A percentile compares a stretch with the other conserved stretches of the same genome.
These are phyloP conservation scores for Auriscalpium vulgare DNA, from an alignment of 768 basidiomycete species.

Conservation along the genomic window DNA sequence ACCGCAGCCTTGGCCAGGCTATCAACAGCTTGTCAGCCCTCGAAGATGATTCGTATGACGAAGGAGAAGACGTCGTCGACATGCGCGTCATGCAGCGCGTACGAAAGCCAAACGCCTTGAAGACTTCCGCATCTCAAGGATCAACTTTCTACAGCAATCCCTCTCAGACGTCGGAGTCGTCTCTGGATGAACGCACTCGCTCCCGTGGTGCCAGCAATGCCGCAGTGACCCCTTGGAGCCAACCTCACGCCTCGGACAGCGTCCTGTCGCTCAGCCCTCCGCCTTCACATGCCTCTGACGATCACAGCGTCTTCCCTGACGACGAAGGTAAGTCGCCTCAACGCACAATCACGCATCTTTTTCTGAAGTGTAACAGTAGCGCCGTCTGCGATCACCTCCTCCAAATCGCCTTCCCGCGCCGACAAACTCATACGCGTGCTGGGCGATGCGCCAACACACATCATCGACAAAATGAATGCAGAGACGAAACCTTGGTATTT, in stretches of 20 bases:
- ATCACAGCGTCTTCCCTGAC: slow-evolving; percentile 10
- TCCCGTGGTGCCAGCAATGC: slow-evolving; percentile 1
- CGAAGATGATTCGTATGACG: slow-evolving; percentile 26
- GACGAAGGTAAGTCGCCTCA: slow-evolving; percentile 16
- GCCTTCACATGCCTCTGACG: slow-evolving; percentile 6
- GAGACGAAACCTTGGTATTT: slow-evolving; percentile 75
- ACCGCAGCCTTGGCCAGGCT: slow-evolving; percentile 34
- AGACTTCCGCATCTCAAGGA: slow-evolving; percentile 1
- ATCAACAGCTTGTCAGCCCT: slow-evolving; percentile 26
- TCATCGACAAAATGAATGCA: slow-evolving; percentile 30
- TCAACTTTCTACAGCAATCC: slow-evolving; percentile 19
- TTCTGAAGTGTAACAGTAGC: neutral
- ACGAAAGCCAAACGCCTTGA: slow-evolving; percentile 21
- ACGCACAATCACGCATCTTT: neutral
- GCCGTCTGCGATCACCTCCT: slow-evolving; percentile 3
- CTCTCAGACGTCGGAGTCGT: slow-evolving; percentile 22
- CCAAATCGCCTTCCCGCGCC: slow-evolving; percentile 21
- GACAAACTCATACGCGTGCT: slow-evolving; percentile 64
- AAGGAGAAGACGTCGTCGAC: slow-evolving; percentile 48
- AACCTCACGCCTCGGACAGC: neutral
- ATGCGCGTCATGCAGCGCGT: slow-evolving; percentile 35
- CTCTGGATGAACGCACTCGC: slow-evolving; percentile 15
- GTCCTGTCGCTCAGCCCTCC: neutral
- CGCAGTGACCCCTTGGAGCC: slow-evolving; percentile 8
- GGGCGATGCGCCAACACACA: slow-evolving; percentile 45